A percentile compares a stretch with the other conserved stretches of the same genome.
Evolutionary conservation across 371 early-diverging fungal species (phyloP).

Genomic region (Cokeromyces recurvatus): DNA sequence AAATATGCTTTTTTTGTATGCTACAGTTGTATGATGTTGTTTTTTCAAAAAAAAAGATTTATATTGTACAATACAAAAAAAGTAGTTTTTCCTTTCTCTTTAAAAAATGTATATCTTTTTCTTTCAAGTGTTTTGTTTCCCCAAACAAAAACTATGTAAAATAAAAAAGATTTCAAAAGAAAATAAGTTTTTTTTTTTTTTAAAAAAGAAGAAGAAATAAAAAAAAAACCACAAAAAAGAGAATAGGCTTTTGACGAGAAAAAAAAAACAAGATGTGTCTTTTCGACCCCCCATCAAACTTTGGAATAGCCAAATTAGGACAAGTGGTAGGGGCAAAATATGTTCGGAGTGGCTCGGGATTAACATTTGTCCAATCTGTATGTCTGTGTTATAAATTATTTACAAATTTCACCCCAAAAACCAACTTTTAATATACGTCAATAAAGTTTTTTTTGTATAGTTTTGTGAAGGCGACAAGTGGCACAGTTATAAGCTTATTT

Average conservation of each 20-base stretch:
- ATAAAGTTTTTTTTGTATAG: too few relatives aligned
- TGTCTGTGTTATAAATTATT: too few relatives aligned
- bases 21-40: background rate
- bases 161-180: constrained; percentile 1
- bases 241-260: constrained; percentile 1
- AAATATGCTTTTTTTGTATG: background rate
- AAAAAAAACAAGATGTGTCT: constrained; percentile 1
- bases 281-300: constrained; percentile 24
- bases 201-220: constrained; percentile 5
- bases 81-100: constrained; percentile 1
- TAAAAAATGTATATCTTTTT: constrained; percentile 4
- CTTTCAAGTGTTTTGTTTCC: constrained; percentile 10
- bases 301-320: constrained; percentile 17
- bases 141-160: constrained; percentile 14
- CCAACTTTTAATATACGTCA: too few relatives aligned
- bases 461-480: too few relatives aligned
- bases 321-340: constrained; percentile 24
- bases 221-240: constrained; percentile 1
- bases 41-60: background rate
- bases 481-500: too few relatives aligned
- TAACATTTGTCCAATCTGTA: too few relatives aligned
- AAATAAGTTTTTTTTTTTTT: too few relatives aligned
- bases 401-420: too few relatives aligned
- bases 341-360: constrained; percentile 20
- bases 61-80: constrained; percentile 12